Evolutionary conservation across 73 alveolate genomes (phyloP).

Genomic region (Paramecium sexaurelia): DNA sequence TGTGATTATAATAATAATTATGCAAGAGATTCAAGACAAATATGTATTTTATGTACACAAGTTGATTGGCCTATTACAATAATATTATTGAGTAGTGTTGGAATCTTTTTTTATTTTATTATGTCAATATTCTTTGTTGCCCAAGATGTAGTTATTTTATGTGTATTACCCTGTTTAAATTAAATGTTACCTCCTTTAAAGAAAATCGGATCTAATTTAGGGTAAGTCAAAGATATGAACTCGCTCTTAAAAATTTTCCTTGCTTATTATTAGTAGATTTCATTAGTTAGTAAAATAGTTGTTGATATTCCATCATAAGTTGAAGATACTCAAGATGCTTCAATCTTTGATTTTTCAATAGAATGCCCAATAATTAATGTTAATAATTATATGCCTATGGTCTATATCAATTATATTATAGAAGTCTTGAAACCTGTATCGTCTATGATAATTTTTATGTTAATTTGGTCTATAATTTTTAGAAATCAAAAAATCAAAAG

Average conservation of each 20-base stretch:
- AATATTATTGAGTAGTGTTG: not conserved
- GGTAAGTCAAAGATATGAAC: conserved; percentile 25
- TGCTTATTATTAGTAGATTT: not conserved
- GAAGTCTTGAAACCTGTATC: not conserved
- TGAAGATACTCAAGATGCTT: not conserved
- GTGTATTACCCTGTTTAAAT: conserved; percentile 43
- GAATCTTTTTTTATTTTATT: not conserved
- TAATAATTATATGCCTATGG: not conserved
- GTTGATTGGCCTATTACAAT: conserved; percentile 17
- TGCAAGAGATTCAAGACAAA: conserved; percentile 8
- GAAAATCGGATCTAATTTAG: conserved; percentile 9
- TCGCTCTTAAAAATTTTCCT: not conserved
- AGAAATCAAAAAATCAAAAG: conserved; percentile 15
- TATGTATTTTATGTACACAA: not conserved
- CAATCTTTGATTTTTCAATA: conserved; percentile 15
- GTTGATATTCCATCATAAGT: not conserved
- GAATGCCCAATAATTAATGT: conserved; percentile 44
- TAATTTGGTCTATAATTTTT: not conserved
- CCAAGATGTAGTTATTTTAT: conserved; percentile 28
- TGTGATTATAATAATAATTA: conserved; percentile 25
- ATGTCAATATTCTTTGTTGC: conserved; percentile 26
- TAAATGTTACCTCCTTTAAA: conserved; percentile 46
- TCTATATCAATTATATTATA: not conserved
- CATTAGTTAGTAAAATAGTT: not conserved
- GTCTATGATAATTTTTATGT: not conserved